Evolutionary conservation across 2,329 filamentous ascomycete genomes (phyloP).

Genomic region (Verticillium longisporum): DNA sequence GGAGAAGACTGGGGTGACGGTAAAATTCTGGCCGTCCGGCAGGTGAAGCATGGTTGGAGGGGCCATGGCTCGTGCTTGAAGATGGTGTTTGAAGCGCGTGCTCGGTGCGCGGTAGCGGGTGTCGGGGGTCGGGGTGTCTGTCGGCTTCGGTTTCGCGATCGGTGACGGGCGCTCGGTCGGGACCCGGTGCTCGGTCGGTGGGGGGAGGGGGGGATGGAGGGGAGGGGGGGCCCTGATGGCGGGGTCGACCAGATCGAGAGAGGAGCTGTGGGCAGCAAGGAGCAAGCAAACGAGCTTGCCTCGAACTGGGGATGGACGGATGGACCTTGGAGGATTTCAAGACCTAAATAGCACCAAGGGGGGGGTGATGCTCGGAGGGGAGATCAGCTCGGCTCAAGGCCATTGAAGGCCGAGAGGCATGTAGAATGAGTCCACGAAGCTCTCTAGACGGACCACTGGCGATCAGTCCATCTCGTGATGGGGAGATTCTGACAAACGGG

Average conservation of each 20-base stretch:
- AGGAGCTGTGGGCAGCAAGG: neutral
- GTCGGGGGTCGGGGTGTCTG: neutral
- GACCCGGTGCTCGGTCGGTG: neutral
- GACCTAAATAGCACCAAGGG: neutral
- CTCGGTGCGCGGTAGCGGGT: neutral
- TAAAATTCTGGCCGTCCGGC: constrained; percentile 81
- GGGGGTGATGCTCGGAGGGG: neutral
- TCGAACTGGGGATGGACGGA: neutral
- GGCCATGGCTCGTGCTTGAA: constrained; percentile 18
- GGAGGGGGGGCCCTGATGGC: neutral
- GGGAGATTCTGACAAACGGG: constrained; percentile 12
- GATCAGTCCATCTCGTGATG: neutral
- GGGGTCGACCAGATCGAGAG: constrained; percentile 3
- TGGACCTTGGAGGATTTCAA: neutral
- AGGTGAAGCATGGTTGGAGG: constrained; percentile 52
- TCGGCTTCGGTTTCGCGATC: neutral
- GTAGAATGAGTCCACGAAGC: neutral
- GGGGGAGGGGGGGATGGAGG: neutral
- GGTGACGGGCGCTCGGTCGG: neutral
- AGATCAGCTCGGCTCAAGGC: neutral
- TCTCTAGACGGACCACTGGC: neutral
- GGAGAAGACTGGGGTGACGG: constrained; percentile 81
- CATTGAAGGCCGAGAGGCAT: neutral
- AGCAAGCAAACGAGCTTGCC: neutral
- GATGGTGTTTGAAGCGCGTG: neutral